Base-by-base conservation (phyloP, 345 rosid species). In the Ceriops tagal region DNA sequence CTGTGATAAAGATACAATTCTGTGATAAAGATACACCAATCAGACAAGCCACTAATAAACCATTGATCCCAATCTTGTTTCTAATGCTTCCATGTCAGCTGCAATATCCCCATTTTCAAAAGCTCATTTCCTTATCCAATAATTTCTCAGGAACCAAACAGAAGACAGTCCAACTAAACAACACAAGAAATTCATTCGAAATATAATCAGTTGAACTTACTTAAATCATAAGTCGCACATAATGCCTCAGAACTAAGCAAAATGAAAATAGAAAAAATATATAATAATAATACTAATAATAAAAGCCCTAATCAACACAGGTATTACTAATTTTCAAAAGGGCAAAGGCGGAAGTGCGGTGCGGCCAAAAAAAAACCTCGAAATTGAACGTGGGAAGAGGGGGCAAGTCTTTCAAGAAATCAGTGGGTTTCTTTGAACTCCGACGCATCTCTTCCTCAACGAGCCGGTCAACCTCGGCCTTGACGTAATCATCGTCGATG, bases 391-490 rank as follows among this genome's bases (percentile, higher is more conserved):
- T 79, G 21, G 93, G 83, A 19, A 88, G 73, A 60, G 96, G 88
- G 39, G 97, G 97, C 53, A 95, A 73, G 72, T 88, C 91, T 73
- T 84, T 86, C 65, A 92, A 91, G 66, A 92, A 92, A 70, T 95
- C 96, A 18, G 96, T 78, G 7, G 99, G 99, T 61, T 90, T 95
- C 84, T 86, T 89, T 13, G 83, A 77, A 79, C 99, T 95, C 68
- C 87, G 79, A 18, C 97, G 96, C 99, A 95, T 95, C 87, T 95
- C 99, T 62, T 92, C 97, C 78, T 92, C 96, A 55, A 95, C 89
- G 35, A 92, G 80, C 10, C 92, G 92, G 71, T 92, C 97, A 8
- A 90, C 97, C 81, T 95, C 99, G 8, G 81, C 80, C 72, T 92
- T 92, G 60, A 95, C 89, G 58, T 92, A 95, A 77, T 95, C 96